Conservation (phyloP, 805 yeast species). For the Jamesozyma spencerorum region DNA sequence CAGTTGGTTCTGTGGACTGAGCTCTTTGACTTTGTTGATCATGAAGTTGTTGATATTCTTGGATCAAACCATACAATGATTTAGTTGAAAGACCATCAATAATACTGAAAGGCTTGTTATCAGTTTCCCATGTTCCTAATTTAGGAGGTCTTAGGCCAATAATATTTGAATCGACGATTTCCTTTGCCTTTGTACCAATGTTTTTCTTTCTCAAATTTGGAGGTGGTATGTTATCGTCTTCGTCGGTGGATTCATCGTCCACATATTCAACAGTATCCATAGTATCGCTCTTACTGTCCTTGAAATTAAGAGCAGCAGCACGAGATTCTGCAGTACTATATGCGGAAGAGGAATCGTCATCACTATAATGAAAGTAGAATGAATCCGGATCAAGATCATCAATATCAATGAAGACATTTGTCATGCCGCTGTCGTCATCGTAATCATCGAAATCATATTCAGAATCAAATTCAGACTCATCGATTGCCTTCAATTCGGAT, state of each 20-base stretch:
- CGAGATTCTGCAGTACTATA: constrained; percentile 9
- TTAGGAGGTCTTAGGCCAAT: constrained; percentile 86
- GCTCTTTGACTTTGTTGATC: constrained; percentile 19
- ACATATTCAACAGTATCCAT: constrained; percentile 32
- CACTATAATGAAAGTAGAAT: constrained; percentile 28
- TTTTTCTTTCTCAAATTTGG: constrained; percentile 44
- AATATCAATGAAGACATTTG: constrained; percentile 33
- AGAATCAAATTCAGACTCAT: constrained; percentile 6
- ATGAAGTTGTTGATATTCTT: constrained; percentile 24
- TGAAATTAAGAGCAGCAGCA: constrained; percentile 10
- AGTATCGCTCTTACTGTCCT: constrained; percentile 24
- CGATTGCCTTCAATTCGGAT: constrained; percentile 2
- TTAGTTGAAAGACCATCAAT: constrained; percentile 92
- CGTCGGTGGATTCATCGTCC: constrained; percentile 91
- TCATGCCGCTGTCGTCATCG: constrained; percentile 32
- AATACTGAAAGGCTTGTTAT: constrained; percentile 79
- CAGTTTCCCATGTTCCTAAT: constrained; percentile 84
- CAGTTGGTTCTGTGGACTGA: constrained; percentile 14
- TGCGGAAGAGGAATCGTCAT: constrained; percentile 44
- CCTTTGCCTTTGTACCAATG: constrained; percentile 77
- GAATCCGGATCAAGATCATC: constrained; percentile 33
- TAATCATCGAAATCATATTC: constrained; percentile 20
- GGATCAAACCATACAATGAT: constrained; percentile 50
- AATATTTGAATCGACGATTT: constrained; percentile 78
- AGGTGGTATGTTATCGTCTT: constrained; percentile 74